Evolutionary conservation across 2,329 filamentous ascomycete species (phyloP).

Genomic region (Achaetomium macrosporum): DNA sequence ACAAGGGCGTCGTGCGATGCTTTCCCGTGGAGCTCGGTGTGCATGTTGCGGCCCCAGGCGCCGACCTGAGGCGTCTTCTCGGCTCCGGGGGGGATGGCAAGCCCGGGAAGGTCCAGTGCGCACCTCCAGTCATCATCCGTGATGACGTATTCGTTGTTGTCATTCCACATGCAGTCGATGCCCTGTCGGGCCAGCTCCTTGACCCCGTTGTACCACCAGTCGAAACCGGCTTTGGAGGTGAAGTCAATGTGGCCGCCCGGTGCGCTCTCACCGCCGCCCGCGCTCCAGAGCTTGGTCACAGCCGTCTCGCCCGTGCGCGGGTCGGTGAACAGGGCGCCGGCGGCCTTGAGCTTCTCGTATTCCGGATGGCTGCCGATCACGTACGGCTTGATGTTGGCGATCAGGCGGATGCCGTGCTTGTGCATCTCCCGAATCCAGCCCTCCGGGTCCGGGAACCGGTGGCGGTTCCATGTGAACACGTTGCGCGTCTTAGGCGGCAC

Average conservation of each 20-base stretch:
- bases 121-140: slow-evolving; percentile 4
- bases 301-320: slow-evolving; percentile 4
- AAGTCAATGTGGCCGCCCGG: slow-evolving; percentile 7
- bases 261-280: slow-evolving; percentile 6
- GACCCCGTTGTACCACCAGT: slow-evolving; percentile 4
- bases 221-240: slow-evolving; percentile 3
- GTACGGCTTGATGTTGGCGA: slow-evolving; percentile 10
- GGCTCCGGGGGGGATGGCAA: background rate
- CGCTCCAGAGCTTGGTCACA: slow-evolving; percentile 8
- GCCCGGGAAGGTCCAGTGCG: slow-evolving; percentile 1
- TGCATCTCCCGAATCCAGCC: slow-evolving; percentile 4
- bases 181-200: slow-evolving; percentile 5
- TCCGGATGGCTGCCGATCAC: slow-evolving; percentile 7
- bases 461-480: slow-evolving; percentile 8
- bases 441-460: slow-evolving; percentile 6
- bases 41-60: slow-evolving; percentile 5
- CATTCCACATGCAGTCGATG: slow-evolving; percentile 10
- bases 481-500: slow-evolving; percentile 5
- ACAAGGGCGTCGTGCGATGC: slow-evolving; percentile 5
- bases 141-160: slow-evolving; percentile 10
- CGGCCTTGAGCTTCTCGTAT: slow-evolving; percentile 4
- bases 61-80: background rate
- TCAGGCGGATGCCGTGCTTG: slow-evolving; percentile 2
- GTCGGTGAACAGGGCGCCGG: slow-evolving; percentile 4
- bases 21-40: slow-evolving; percentile 6